Base-by-base conservation (phyloP, 2,329 filamentous ascomycete species). In the Aspergillus tubingensis region DNA sequence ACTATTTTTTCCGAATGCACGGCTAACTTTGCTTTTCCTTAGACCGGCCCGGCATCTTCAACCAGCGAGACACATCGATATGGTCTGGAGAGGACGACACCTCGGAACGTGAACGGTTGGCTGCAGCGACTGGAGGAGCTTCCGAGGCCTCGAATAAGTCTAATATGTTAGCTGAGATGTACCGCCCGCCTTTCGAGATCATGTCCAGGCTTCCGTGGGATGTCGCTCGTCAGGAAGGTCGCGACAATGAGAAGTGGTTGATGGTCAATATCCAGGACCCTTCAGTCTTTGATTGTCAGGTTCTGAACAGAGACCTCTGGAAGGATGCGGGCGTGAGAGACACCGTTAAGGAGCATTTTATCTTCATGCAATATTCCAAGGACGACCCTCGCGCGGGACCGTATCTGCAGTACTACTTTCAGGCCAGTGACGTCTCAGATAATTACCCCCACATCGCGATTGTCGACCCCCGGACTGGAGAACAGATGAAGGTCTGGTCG, bases 381-480 rank as follows among this genome's bases (percentile, higher is more conserved):
- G 88, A 92, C 65, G 92, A 96, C 67, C 85, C 87, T 0, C 85
- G 88, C 39, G 91, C 91, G 0, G 82, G 86, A 65, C 88, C 92
- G 66, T 99, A 96, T 76, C 82, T 96, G 62, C 91, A 91, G 58
- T 96, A 96, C 76, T 99, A 99, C 80, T 93, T 98, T 73, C 85
- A 87, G 57, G 82, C 82, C 47, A 86, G 90, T 67, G 92, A 96
- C 69, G 90, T 90, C 70, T 85, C 88, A n/a, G 90, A 94, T 71
- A 92, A 93, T 68, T 99, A 96, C 73, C 95, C 95, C 5, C 93
- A 99, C 73, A 95, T 98, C 59, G 92, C 92, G 48, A 96, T 99
- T 63, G 87, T 99, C 63, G 95, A 99, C 69, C 95, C 95, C 2
- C 86, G 95, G 61, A 99, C 95, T 0, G 95, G 95, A 62, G 95